Evolutionary conservation across 345 rosid species (phyloP), one percentile per base, ranked within the genome.

Genomic region (Populus alba): DNA sequence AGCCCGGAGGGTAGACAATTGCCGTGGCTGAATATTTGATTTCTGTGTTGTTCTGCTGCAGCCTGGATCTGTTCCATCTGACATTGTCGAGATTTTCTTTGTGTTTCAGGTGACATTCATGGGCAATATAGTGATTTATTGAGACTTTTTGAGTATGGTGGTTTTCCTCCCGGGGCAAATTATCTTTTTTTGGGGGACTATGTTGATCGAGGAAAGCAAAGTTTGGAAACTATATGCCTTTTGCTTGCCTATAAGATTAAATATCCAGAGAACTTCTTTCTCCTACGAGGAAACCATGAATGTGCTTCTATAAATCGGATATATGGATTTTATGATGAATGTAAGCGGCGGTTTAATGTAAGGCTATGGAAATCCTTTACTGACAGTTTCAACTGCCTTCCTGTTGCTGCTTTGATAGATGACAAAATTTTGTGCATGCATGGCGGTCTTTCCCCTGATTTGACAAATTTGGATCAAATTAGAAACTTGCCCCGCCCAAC

Each of bases 381-480:
- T 22, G 98, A 93, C 47, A 89, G 91, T 83, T 93, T 93, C 81
- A 93, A 93, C 66, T 92, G 92, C 78, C 95, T 94, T 69, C 98
- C 98, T 37, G 97, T 92, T 15, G 92, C 97, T 0, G 98, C 98
- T 66, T 90, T 92, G 69, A 76, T 93, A 41, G 97, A 94, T 31
- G 98, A 94, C 81, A 94, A 92, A 38, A 94, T 94, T 77, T 70
- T 94, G 83, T 94, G 98, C 82, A 92, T 94, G 97, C 98, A 94
- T 68, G 97, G 98, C 77, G 98, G 98, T 59, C 93, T 93, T 77
- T 93, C 98, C 37, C 97, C 98, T n/a, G 98, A 94, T 37, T 86
- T 94, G 15, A 74, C 83, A 25, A 85, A 87, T 81, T 87, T 94
- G 80, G 97, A 94, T 81, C 92, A 94, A 78, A 85, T 92, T 81